Evolutionary conservation across 768 basidiomycete species (phyloP).

Genomic region (Russula brevipes): DNA sequence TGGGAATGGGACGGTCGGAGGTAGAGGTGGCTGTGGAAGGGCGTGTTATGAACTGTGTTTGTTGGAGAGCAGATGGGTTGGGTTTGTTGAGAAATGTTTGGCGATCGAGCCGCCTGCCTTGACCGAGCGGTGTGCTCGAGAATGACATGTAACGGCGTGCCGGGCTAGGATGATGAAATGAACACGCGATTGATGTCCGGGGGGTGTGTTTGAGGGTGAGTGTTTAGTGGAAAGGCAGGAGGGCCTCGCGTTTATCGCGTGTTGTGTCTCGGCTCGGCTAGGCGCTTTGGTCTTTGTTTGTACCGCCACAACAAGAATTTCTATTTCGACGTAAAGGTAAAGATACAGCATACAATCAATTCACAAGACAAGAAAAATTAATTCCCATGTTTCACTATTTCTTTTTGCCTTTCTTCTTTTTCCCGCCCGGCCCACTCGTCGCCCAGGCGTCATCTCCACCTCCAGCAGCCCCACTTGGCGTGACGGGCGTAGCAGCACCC

Average conservation of each 20-base stretch:
- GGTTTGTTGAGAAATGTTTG: conserved; percentile 66
- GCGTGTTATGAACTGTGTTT: conserved; percentile 30
- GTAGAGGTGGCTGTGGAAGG: conserved; percentile 30
- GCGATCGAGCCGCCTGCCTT: conserved; percentile 84
- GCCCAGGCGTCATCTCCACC: not conserved
- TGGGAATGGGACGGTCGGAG: conserved; percentile 38
- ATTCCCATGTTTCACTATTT: not conserved
- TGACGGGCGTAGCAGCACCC: conserved; percentile 1
- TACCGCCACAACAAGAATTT: not conserved
- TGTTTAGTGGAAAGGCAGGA: not conserved
- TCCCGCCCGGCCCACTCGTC: not conserved
- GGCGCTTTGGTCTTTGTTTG: conserved; percentile 10
- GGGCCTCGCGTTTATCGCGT: conserved; percentile 19
- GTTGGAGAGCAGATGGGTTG: conserved; percentile 30
- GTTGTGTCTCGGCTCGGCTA: not conserved
- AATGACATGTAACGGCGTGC: conserved; percentile 63
- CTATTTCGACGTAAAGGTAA: too few relatives aligned
- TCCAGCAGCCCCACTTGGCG: not conserved
- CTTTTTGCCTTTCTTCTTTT: not conserved
- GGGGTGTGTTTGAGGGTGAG: not conserved
- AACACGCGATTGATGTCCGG: conserved; percentile 8
- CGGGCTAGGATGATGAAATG: conserved; percentile 11
- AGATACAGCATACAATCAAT: too few relatives aligned
- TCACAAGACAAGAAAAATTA: not conserved
- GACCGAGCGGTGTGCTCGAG: conserved; percentile 74